Evolutionary conservation across 1,139 yeast species (phyloP), one percentile per base, ranked within the genome.

Genomic region (Citeromyces hawaiiensis): DNA sequence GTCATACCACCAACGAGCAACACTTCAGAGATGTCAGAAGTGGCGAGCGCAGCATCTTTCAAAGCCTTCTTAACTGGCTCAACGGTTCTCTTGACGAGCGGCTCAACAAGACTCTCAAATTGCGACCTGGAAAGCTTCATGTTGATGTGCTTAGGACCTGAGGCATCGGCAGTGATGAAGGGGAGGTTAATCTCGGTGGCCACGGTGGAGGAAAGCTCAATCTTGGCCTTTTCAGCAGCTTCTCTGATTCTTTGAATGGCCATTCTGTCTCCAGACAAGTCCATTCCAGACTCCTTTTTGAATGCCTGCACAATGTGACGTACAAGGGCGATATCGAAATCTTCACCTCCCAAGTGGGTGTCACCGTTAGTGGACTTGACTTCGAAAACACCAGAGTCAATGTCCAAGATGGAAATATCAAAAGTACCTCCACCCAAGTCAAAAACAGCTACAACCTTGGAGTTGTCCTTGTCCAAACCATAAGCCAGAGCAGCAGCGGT

Each of bases 1-100:
- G 97, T 83, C 98, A 88, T 91, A 80, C 99, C 99, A 76, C 99
- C 99, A 53, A 91, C 99, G 52, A 91, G 75, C 60, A 91, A 82
- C 54, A 91, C 97, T 68, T 91, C 98, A 54, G 94, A 80, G 56
- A 91, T 71, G 55, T 83, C 93, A 46, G 93, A 81, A 43, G 95
- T 76, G 49, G 80, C 55, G 61, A 91, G 70, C 52, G 78, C 79
- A 52, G 98, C 97, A 66, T 93, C 98, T 73, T 88, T 91, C 63
- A 91, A 71, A 46, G 98, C 99, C 72, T 88, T 87, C 77, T 88
- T 87, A 65, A 94, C 94, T 57, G 98, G 99, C 61, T 88, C 96
- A 51, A 88, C 66, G 45, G 97, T 87, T 63, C 76, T 85, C 78
- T 86, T 86, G 68, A 91, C 72, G 63, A 91, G 76, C 47, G 88